Evolutionary conservation across 2,329 filamentous ascomycete species (phyloP).

Genomic region (Paramyrothecium roridum): DNA sequence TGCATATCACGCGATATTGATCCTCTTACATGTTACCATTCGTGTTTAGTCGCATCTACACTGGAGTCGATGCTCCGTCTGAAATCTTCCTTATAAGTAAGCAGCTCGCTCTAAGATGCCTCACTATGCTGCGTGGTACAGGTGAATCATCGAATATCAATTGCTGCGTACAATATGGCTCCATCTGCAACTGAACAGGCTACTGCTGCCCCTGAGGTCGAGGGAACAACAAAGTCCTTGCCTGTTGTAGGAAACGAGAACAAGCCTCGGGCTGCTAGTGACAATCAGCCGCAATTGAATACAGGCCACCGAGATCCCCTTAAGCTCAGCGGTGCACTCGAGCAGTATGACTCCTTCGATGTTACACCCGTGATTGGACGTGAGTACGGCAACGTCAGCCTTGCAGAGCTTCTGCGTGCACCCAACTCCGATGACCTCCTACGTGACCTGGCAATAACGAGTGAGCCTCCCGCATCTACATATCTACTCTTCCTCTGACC

Average conservation of each 20-base stretch:
- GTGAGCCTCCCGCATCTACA: slow-evolving; percentile 27
- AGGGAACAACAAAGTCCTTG: background rate
- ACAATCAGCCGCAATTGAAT: background rate
- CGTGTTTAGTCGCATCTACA: background rate
- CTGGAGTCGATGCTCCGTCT: background rate
- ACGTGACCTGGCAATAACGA: slow-evolving; percentile 58
- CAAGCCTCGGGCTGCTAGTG: background rate
- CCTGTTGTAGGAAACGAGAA: background rate
- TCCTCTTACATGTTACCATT: background rate
- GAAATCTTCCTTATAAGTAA: background rate
- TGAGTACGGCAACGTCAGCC: slow-evolving; percentile 44
- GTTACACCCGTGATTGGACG: slow-evolving; percentile 27
- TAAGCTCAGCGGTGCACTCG: background rate
- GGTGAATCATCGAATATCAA: background rate
- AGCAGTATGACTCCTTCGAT: background rate
- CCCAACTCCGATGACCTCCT: slow-evolving; percentile 53
- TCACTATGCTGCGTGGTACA: background rate
- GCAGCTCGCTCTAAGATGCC: background rate
- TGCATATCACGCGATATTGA: background rate
- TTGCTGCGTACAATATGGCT: background rate
- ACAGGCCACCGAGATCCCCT: background rate
- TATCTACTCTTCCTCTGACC: background rate
- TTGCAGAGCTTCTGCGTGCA: slow-evolving; percentile 51
- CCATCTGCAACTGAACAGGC: background rate
- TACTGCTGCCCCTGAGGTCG: background rate